Percentiles rank a stretch among this genome's conserved stretches.
Evolutionary conservation across 2,329 filamentous ascomycete species (phyloP).

Genomic region (Pseudogymnoascus sp.): DNA sequence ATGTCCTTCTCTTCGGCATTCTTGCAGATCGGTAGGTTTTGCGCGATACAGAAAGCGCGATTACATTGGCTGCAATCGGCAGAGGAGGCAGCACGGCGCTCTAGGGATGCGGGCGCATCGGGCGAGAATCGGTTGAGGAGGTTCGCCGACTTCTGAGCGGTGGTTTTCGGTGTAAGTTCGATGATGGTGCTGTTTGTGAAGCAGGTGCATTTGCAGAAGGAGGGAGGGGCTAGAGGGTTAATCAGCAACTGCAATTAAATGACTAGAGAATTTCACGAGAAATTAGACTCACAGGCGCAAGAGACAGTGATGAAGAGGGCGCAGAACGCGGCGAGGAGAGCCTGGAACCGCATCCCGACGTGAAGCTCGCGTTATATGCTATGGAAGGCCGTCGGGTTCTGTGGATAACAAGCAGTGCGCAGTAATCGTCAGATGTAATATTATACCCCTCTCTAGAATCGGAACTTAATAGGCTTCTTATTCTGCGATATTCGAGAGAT

Average conservation of each 20-base stretch:
- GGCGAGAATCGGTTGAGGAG: constrained; percentile 12
- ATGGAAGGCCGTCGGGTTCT: background rate
- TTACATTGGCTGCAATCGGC: constrained; percentile 51
- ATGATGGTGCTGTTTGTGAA: constrained; percentile 64
- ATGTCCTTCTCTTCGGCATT: constrained; percentile 55
- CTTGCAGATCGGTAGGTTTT: constrained; percentile 56
- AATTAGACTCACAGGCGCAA: constrained; percentile 23
- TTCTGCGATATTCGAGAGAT: background rate
- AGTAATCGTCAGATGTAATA: background rate
- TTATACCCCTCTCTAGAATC: background rate
- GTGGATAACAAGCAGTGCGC: background rate
- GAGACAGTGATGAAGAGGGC: constrained; percentile 22
- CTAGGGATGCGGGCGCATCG: background rate
- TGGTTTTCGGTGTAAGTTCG: constrained; percentile 37
- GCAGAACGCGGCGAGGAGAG: constrained; percentile 20
- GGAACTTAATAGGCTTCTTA: background rate
- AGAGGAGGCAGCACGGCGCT: background rate
- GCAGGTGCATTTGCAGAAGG: constrained; percentile 65
- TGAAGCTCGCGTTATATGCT: background rate
- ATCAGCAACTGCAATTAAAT: constrained; percentile 19
- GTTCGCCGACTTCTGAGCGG: constrained; percentile 15
- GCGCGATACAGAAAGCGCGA: constrained; percentile 54
- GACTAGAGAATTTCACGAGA: background rate
- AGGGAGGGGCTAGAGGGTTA: constrained; percentile 45
- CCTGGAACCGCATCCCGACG: background rate